Evolutionary conservation across 2,329 filamentous ascomycete genomes (phyloP), one percentile per base, ranked within the genome.

Genomic region (Pseudogymnoascus sp.): DNA sequence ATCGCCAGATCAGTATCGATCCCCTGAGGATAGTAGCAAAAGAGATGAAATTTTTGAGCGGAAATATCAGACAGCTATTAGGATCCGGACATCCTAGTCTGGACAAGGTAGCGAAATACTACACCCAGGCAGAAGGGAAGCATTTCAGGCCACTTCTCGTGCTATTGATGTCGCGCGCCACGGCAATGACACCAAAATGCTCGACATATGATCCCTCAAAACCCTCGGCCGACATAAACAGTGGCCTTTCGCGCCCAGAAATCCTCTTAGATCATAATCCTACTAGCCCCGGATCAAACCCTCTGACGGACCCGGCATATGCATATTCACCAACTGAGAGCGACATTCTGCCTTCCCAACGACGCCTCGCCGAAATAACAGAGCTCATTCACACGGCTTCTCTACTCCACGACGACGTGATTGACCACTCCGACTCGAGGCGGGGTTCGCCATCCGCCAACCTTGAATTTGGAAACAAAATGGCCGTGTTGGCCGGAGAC

Each of bases 381-480:
- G 94, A 99, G 76, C 82, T 99, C 61, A 97, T 99, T 67, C 94
- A 99, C 75, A 97, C 94, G 0, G 92, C 94, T 0, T 97, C 93
- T 1, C 83, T 99, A 15, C 85, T 99, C 12, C 94, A 99, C 76
- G 94, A 99, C 81, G 94, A 99, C 77, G 94, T 99, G 31, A 96
- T 99, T 72, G 94, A 99, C 73, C 89, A 93, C 73, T 95, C 92
- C 1, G 81, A 90, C 42, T 88, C 92, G 9, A 86, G 94, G 61
- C 89, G 94, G 64, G 90, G 90, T 31, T 85, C 86, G 2, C 88
- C 90, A 6, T 96, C 90, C 1, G 94, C 94, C 33, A 99, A 99
- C 74, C 83, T 94, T 65, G 90, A 92, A 70, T 97, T 97, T 70
- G 94, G 94, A 66, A 99, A 99, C 80, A 99, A 99, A 76, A 97